These are phyloP conservation scores for Penicillium flavigenum DNA, from an alignment of 495 filamentous ascomycete species.

Conservation along the genomic window DNA sequence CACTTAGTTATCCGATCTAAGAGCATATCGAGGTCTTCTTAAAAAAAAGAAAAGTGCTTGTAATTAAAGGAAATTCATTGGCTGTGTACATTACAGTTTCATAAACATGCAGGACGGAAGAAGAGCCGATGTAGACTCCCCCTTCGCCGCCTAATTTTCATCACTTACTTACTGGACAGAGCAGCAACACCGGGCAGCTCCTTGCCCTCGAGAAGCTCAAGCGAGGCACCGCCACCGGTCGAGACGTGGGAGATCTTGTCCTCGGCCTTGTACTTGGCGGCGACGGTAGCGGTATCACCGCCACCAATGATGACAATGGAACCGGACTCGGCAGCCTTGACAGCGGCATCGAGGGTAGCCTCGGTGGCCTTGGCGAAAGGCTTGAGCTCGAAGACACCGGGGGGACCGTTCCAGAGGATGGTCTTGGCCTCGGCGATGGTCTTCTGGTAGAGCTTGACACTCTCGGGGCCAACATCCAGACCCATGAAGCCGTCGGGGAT, in stretches of 20 bases:
- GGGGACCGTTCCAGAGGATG: slow-evolving; percentile 98
- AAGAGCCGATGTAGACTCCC: background rate
- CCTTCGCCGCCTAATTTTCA: slow-evolving; percentile 8
- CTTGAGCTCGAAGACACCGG: slow-evolving; percentile 96
- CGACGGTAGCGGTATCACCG: slow-evolving; percentile 96
- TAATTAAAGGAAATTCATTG: slow-evolving; percentile 20
- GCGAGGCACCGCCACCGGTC: slow-evolving; percentile 90
- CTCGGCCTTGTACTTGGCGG: slow-evolving; percentile 94
- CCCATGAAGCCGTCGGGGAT: slow-evolving; percentile 98
- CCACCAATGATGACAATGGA: slow-evolving; percentile 98
- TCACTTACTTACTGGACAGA: slow-evolving; percentile 80
- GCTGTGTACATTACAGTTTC: slow-evolving; percentile 37
- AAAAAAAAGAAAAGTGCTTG: background rate
- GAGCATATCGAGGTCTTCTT: background rate
- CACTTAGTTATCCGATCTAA: slow-evolving; percentile 14
- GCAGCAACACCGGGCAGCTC: slow-evolving; percentile 90
- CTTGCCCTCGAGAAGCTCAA: slow-evolving; percentile 97
- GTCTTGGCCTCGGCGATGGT: slow-evolving; percentile 87
- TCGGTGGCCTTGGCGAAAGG: slow-evolving; percentile 90
- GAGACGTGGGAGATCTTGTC: slow-evolving; percentile 97
- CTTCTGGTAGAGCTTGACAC: slow-evolving; percentile 76
- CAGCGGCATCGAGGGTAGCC: slow-evolving; percentile 81
- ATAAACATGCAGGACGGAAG: slow-evolving; percentile 21
- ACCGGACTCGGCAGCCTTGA: slow-evolving; percentile 72
- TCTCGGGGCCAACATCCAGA: slow-evolving; percentile 89